These are phyloP conservation scores for Anthostomella pinea DNA, from an alignment of 2,329 filamentous ascomycete species.

Conservation along the genomic window DNA sequence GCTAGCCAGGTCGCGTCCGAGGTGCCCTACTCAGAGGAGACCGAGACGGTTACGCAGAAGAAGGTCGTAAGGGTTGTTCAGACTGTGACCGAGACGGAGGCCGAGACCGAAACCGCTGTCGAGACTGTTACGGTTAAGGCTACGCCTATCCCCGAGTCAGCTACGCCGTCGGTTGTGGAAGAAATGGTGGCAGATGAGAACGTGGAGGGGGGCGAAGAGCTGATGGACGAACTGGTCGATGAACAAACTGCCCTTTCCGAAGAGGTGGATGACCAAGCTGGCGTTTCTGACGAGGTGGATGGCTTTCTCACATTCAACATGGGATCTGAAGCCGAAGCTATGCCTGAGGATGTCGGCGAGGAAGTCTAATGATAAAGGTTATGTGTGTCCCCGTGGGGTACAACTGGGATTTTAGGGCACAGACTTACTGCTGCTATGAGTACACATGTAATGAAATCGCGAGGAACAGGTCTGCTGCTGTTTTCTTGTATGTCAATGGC, in stretches of 20 bases:
- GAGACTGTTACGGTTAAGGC: slow-evolving; percentile 27
- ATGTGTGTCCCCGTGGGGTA: no score
- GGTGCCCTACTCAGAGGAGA: slow-evolving; percentile 5
- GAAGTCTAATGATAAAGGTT: no score
- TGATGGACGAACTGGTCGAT: no score
- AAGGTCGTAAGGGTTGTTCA: slow-evolving; percentile 21
- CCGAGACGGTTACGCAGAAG: slow-evolving; percentile 18
- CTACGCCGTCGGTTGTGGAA: background rate
- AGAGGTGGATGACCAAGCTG: no score
- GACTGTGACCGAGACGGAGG: slow-evolving; percentile 25
- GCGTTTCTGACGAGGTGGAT: no score
- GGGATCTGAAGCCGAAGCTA: no score
- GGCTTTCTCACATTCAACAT: no score
- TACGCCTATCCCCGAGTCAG: slow-evolving; percentile 4
- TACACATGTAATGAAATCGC: slow-evolving; percentile 2
- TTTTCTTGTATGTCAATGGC: background rate
- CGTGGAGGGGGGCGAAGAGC: background rate
- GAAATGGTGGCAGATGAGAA: slow-evolving; percentile 1
- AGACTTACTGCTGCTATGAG: no score
- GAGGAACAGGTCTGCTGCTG: background rate
- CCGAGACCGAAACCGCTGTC: slow-evolving; percentile 26
- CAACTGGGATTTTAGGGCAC: no score
- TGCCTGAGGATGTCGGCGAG: no score
- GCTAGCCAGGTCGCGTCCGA: slow-evolving; percentile 2
- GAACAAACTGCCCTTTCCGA: no score